These are phyloP conservation scores for Limnanthes douglasii DNA, from an alignment of 345 rosid genomes.

Conservation along the genomic window DNA sequence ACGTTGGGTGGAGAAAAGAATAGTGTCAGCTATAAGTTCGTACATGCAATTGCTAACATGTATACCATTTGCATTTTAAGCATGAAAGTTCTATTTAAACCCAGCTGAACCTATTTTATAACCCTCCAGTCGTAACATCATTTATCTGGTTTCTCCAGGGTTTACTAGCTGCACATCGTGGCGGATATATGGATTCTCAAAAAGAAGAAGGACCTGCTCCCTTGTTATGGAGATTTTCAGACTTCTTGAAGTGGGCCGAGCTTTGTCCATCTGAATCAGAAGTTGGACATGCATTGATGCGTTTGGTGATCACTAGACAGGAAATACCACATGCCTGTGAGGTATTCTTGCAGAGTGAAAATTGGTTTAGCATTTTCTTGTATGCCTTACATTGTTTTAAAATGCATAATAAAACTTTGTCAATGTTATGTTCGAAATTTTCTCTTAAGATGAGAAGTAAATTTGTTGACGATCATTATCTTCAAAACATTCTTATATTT, in stretches of 20 bases:
- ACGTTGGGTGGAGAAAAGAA: too few relatives aligned
- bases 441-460: slow-evolving; percentile 1
- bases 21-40: too few relatives aligned
- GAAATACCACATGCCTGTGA: slow-evolving; percentile 98
- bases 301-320: slow-evolving; percentile 93
- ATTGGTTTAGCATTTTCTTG: slow-evolving; percentile 1
- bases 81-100: background rate
- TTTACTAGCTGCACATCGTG: slow-evolving; percentile 95
- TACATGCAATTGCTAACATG: too few relatives aligned
- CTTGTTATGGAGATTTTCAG: slow-evolving; percentile 89
- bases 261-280: slow-evolving; percentile 97
- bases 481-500: too few relatives aligned
- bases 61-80: too few relatives aligned
- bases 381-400: background rate
- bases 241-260: slow-evolving; percentile 94
- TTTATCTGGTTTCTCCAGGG: slow-evolving; percentile 33
- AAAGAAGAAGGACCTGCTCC: slow-evolving; percentile 99
- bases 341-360: slow-evolving; percentile 24
- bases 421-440: background rate
- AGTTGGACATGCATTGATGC: slow-evolving; percentile 97
- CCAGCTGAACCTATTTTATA: background rate
- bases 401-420: background rate
- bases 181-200: slow-evolving; percentile 93
- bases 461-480: slow-evolving; percentile 5
- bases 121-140: slow-evolving; percentile 1